Evolutionary conservation across 495 filamentous ascomycete species (phyloP).

Genomic region (Talaromyces ruber): DNA sequence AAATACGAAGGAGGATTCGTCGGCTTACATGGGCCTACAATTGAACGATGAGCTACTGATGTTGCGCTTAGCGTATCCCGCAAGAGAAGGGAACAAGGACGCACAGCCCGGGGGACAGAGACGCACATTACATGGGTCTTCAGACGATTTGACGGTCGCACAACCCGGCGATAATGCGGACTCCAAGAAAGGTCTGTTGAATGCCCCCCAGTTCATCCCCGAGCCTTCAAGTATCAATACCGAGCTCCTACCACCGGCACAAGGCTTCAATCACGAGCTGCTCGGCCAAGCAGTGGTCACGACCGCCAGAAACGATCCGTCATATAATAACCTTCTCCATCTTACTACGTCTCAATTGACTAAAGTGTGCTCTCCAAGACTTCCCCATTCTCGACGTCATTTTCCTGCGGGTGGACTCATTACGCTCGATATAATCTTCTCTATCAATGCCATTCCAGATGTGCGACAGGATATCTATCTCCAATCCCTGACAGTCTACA

Average conservation of each 20-base stretch:
- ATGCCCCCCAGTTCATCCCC: background rate
- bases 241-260: background rate
- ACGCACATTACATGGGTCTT: background rate
- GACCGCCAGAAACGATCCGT: background rate
- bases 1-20: background rate
- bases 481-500: background rate
- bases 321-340: background rate
- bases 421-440: background rate
- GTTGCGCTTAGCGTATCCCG: background rate
- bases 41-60: background rate
- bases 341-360: background rate
- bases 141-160: background rate
- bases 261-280: background rate
- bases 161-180: too few species aligned
- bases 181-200: too few species aligned
- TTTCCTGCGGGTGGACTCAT: background rate
- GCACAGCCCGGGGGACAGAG: background rate
- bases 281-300: background rate
- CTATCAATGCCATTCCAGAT: background rate
- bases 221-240: background rate
- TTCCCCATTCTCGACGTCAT: background rate
- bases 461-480: background rate
- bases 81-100: too few species aligned
- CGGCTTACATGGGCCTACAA: background rate
- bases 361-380: background rate